Evolutionary conservation across 148 eudicot species (phyloP), one percentile per base, ranked within the genome.

Genomic region (Rheum nobile): DNA sequence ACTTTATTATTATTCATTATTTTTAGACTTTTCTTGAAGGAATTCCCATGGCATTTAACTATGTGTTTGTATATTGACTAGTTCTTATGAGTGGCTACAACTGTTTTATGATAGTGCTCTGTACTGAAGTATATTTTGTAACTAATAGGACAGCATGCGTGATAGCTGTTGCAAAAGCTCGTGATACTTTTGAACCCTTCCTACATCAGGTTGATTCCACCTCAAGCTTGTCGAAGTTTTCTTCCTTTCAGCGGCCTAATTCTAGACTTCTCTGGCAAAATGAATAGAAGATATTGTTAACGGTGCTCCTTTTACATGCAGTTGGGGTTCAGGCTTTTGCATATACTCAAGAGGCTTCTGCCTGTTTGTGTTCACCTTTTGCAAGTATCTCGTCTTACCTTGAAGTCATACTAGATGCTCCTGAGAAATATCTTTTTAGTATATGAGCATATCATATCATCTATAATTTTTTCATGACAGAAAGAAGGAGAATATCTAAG

Each of bases 81-180:
- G 19, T 61, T 61, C 41, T 31, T 32, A 16, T 32, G 32, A 34
- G 4, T 6, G 6, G 39, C 39, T 31, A 65, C 70, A 31, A 65
- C 22, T 17, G 9, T 65, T 31, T 32, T 65, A 29, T 24, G 50
- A 11, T 13, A 39, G 73, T 39, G 29, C 9, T 9, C 57, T 73
- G 35, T 61, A 28, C 32, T 61, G n/a, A 26, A 8, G 41, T 65
- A 22, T 31, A 65, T 31, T 13, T 34, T 65, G 70, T 34, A 34
- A 65, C 21, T 77, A 41, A 63, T 79, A 95, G 98, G 90, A 95
- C 98, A 21, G 97, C 98, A 72, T 95, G 98, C 71, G 98, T 95
- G 76, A 91, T 95, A 79, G 98, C 98, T 78, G 93, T 95, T 84
- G 89, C 98, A 71, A 95, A 91, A 84, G 98, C 97, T 77, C 98